A percentile compares a stretch with the other conserved stretches of the same genome.
Conservation (phyloP, 2,329 filamentous ascomycete species). For the Ophiostoma ips region DNA sequence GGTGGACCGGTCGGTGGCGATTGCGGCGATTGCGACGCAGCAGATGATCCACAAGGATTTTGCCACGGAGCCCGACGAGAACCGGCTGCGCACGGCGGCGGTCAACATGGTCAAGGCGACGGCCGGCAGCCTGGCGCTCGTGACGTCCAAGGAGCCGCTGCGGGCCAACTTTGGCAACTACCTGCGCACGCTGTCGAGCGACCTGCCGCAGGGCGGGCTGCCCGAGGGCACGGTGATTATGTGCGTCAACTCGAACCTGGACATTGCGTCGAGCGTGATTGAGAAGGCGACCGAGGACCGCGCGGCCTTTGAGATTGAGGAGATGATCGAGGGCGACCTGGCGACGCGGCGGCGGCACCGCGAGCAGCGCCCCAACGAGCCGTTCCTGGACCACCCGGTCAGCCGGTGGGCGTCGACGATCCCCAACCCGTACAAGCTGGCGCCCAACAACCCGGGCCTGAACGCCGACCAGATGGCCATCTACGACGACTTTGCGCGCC, state of each 20-base stretch:
- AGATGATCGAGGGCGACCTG: slow-evolving; percentile 72
- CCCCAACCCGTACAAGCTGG: slow-evolving; percentile 82
- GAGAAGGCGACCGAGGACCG: slow-evolving; percentile 92
- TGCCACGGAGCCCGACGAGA: slow-evolving; percentile 80
- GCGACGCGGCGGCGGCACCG: slow-evolving; percentile 66
- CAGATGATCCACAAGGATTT: slow-evolving; percentile 97
- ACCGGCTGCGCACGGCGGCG: slow-evolving; percentile 70
- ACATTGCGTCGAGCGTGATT: slow-evolving; percentile 83
- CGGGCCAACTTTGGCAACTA: slow-evolving; percentile 97
- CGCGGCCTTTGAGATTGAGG: slow-evolving; percentile 86
- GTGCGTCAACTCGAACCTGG: slow-evolving; percentile 97
- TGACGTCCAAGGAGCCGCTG: slow-evolving; percentile 96
- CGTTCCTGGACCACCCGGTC: slow-evolving; percentile 68
- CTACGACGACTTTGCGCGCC: slow-evolving; percentile 89
- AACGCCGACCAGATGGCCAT: slow-evolving; percentile 90
- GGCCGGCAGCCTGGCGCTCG: slow-evolving; percentile 81
- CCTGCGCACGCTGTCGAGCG: slow-evolving; percentile 56
- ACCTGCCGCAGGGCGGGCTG: slow-evolving; percentile 59
- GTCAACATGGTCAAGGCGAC: slow-evolving; percentile 92
- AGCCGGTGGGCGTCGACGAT: slow-evolving; percentile 91
- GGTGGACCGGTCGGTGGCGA: slow-evolving; percentile 93
- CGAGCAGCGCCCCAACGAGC: slow-evolving; percentile 61
- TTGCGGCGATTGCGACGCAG: slow-evolving; percentile 89
- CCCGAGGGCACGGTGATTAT: slow-evolving; percentile 93
- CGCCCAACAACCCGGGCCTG: slow-evolving; percentile 52